phyloP scores from a whole-genome alignment of 2,329 filamentous ascomycete genomes.

The Paecilomyces niveus region DNA sequence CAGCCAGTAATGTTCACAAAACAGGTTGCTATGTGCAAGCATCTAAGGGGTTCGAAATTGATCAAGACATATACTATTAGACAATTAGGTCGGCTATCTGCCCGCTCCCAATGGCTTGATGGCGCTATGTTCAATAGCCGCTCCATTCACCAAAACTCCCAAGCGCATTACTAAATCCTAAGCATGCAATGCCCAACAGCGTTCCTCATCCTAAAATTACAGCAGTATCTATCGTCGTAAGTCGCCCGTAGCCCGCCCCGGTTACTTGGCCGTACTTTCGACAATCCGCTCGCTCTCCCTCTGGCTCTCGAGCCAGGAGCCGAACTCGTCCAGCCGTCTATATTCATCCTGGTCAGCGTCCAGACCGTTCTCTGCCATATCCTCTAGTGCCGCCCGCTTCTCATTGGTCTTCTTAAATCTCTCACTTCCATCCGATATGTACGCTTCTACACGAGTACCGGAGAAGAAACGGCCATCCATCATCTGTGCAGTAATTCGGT shows the following conservation, averaged over 20 bases:
- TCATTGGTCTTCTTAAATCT: slow-evolving; percentile 61
- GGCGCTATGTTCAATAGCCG: not conserved
- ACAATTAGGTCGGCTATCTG: too few relatives aligned
- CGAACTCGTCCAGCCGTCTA: slow-evolving; percentile 41
- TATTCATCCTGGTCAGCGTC: slow-evolving; percentile 36
- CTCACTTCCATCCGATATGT: slow-evolving; percentile 63
- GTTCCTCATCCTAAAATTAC: not conserved
- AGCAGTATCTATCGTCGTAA: not conserved
- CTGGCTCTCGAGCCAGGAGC: slow-evolving; percentile 38
- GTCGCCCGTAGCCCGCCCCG: not conserved
- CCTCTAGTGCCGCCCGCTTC: slow-evolving; percentile 36
- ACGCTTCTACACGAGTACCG: slow-evolving; percentile 63
- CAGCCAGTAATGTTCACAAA: not conserved
- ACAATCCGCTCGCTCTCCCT: slow-evolving; percentile 13
- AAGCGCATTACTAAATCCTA: not conserved
- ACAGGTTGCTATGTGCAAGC: not conserved
- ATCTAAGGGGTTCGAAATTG: not conserved
- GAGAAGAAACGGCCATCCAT: slow-evolving; percentile 80
- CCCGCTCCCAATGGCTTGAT: too few relatives aligned
- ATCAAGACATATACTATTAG: too few relatives aligned
- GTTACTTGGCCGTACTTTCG: slow-evolving; percentile 16
- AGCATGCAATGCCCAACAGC: not conserved
- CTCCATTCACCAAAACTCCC: not conserved
- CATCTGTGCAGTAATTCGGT: slow-evolving; percentile 29
- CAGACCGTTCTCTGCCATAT: slow-evolving; percentile 41